These are phyloP conservation scores for Lithohypha guttulata DNA, from an alignment of 2,329 filamentous ascomycete species.

Conservation along the genomic window DNA sequence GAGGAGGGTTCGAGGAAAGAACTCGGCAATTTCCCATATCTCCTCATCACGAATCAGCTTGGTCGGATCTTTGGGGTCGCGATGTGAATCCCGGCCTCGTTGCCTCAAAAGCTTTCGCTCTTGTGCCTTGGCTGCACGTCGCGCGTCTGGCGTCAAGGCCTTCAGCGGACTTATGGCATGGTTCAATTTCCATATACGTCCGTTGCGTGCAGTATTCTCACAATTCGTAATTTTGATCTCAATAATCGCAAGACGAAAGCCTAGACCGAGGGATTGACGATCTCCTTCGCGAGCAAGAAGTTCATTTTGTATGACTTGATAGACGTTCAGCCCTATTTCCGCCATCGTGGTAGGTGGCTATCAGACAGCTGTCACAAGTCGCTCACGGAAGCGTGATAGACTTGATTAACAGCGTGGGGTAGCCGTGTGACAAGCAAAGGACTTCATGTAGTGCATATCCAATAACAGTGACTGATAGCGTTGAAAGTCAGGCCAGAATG, in stretches of 20 bases:
- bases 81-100: slow-evolving; percentile 9
- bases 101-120: slow-evolving; percentile 12
- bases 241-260: slow-evolving; percentile 14
- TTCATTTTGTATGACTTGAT: slow-evolving; percentile 21
- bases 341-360: slow-evolving; percentile 8
- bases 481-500: no score
- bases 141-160: slow-evolving; percentile 13
- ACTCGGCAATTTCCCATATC: slow-evolving; percentile 12
- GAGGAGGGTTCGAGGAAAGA: slow-evolving; percentile 14
- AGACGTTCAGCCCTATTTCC: slow-evolving; percentile 18
- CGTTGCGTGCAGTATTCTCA: slow-evolving; percentile 12
- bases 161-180: slow-evolving; percentile 12
- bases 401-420: no score
- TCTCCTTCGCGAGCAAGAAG: slow-evolving; percentile 16
- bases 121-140: slow-evolving; percentile 10
- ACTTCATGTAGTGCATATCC: no score
- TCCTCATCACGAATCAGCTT: slow-evolving; percentile 16
- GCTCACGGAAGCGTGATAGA: no score
- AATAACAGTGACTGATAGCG: no score
- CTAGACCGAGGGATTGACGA: slow-evolving; percentile 14
- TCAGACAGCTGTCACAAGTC: no score
- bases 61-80: slow-evolving; percentile 16
- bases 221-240: slow-evolving; percentile 15
- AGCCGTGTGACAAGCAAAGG: no score
- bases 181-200: slow-evolving; percentile 13